phyloP scores from a whole-genome alignment of 441 rosid species.

The Euphorbia celastroides region DNA sequence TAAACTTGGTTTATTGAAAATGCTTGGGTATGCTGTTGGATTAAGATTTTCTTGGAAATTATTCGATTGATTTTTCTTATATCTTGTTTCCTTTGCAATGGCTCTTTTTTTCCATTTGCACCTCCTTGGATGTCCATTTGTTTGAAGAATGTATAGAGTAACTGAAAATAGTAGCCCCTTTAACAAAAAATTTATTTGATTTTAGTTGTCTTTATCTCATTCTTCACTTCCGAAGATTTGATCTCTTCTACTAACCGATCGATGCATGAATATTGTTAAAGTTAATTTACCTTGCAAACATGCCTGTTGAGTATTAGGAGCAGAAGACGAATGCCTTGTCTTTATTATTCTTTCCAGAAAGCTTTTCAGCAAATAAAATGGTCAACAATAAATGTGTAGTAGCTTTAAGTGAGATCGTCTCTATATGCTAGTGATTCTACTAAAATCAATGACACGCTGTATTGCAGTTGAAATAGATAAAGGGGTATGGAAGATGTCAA shows the following conservation, averaged over 20 bases:
- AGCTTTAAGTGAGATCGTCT: too few species aligned
- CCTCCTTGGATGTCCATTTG: not conserved
- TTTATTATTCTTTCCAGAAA: constrained; percentile 81
- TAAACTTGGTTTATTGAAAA: not conserved
- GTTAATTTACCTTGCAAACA: constrained; percentile 51
- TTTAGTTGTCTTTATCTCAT: not conserved
- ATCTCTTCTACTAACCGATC: too few species aligned
- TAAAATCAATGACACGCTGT: too few species aligned
- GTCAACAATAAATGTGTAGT: too few species aligned
- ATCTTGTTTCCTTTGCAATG: not conserved
- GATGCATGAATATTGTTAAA: too few species aligned
- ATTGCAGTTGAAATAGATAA: too few species aligned
- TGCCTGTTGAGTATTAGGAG: constrained; percentile 51
- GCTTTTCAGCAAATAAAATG: constrained; percentile 52
- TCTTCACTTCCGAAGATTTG: not conserved
- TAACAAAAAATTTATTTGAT: not conserved
- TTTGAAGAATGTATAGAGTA: not conserved
- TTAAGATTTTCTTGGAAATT: too few species aligned
- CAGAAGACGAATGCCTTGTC: constrained; percentile 59
- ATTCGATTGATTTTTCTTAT: too few species aligned
- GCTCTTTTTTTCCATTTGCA: not conserved
- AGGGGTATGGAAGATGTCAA: too few species aligned
- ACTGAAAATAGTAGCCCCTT: not conserved
- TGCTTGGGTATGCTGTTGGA: not conserved
- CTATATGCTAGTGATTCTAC: too few species aligned